Base-by-base conservation (phyloP, 2,329 filamentous ascomycete genomes). In the Rosellinia necatrix region DNA sequence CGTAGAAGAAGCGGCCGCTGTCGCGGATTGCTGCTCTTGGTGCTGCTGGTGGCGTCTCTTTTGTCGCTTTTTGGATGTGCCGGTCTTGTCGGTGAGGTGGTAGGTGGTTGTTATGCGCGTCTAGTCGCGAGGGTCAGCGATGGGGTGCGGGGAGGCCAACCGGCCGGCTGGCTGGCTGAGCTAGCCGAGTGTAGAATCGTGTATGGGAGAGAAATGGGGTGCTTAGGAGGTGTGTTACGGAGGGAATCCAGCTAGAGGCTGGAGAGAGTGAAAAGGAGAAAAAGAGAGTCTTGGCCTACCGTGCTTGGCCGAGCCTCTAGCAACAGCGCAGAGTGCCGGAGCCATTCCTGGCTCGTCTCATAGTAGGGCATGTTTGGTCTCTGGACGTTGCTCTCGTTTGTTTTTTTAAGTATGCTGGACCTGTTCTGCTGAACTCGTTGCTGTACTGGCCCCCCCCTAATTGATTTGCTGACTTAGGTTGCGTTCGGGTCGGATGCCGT, bases 91-190 rank as follows among this genome's bases (percentile, higher is more conserved):
- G 34, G 79, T 76, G 71, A 93, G 86, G 71, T 85, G 88, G 84
- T 97, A 99, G 80, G 90, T 92, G 62, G 92, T 96, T 64, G 91
- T 96, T 77, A 97, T 91, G 69, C 87, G 85, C 43, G 93, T 92
- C 92, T 97, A 68, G 19, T 21, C 17, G 19, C 15, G 17, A 35
- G 54, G 63, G 57, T 56, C 52, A 47, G 57, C 42, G 54, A 59
- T 9, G 15, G 19, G 19, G n/a, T 5, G 19, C 2, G 10, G 6
- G 41, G 5, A 15, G 43, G n/a, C n/a, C n/a, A n/a, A n/a, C n/a
- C n/a, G n/a, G n/a, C n/a, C n/a, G n/a, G n/a, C n/a, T n/a, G n/a
- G n/a, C n/a, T n/a, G n/a, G n/a, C n/a, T n/a, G n/a, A n/a, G n/a
- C n/a, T n/a, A n/a, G n/a, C n/a, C n/a, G n/a, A n/a, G n/a, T n/a